These are phyloP conservation scores for Globisporangium uncinulatum DNA, from an alignment of 352 stramenopile species.

Conservation along the genomic window DNA sequence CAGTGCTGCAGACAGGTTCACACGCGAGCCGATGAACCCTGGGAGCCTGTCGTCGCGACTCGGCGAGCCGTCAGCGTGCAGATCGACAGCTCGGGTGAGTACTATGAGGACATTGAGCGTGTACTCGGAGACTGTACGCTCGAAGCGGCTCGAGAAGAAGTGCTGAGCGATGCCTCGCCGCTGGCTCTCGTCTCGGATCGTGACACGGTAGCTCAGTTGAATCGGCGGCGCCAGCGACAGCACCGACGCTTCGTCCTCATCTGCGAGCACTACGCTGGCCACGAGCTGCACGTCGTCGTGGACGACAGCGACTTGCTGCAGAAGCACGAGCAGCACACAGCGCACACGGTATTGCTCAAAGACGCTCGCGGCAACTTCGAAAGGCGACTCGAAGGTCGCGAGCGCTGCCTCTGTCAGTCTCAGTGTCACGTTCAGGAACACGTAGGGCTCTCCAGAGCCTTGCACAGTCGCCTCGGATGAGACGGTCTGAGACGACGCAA, in stretches of 20 bases:
- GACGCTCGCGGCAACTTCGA: neutral
- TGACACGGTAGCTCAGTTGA: slow-evolving; percentile 9
- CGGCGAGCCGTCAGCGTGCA: slow-evolving; percentile 9
- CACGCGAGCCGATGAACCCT: slow-evolving; percentile 1
- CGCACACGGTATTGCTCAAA: slow-evolving; percentile 16
- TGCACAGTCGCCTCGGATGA: neutral
- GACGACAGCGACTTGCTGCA: slow-evolving; percentile 14
- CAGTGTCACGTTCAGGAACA: slow-evolving; percentile 13
- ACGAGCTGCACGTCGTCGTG: slow-evolving; percentile 5
- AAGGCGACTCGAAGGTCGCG: neutral
- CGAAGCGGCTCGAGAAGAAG: slow-evolving; percentile 9
- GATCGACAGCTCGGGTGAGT: neutral
- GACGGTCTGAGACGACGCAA: neutral
- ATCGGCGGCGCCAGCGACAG: neutral
- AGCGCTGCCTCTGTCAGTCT: neutral
- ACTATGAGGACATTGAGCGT: neutral
- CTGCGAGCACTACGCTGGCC: neutral
- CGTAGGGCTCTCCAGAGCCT: slow-evolving; percentile 1
- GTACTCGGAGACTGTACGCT: slow-evolving; percentile 2
- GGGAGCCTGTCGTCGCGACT: slow-evolving; percentile 2
- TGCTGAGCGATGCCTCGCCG: slow-evolving; percentile 9
- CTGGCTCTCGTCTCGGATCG: slow-evolving; percentile 16
- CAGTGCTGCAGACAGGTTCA: neutral
- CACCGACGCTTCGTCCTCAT: neutral
- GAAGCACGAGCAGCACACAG: slow-evolving; percentile 14